A percentile compares a stretch with the other conserved stretches of the same genome.
phyloP scores from a whole-genome alignment of 1,139 yeast genomes.

The Taphrina wiesneri region DNA sequence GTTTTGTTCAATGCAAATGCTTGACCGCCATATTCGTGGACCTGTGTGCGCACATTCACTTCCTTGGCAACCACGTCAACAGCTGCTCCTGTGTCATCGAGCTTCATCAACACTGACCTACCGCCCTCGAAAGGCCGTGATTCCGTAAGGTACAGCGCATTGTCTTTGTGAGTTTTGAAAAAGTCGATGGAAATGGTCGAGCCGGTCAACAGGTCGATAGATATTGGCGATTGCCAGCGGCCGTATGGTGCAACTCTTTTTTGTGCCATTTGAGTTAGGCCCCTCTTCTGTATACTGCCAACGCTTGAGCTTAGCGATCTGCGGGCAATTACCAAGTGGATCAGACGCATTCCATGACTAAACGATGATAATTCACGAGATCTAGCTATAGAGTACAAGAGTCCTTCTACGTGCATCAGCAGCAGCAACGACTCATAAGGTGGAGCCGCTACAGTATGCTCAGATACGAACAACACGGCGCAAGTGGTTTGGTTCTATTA shows the following conservation, averaged over 20 bases:
- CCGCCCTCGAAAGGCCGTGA: slow-evolving; percentile 24
- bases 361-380: no score
- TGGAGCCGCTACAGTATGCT: background rate
- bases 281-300: background rate
- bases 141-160: slow-evolving; percentile 15
- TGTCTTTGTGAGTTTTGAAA: slow-evolving; percentile 3
- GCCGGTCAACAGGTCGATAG: slow-evolving; percentile 25
- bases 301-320: background rate
- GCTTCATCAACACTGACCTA: slow-evolving; percentile 13
- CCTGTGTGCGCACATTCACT: slow-evolving; percentile 19
- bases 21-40: slow-evolving; percentile 30
- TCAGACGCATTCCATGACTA: no score
- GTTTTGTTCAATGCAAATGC: slow-evolving; percentile 3
- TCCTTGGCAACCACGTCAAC: background rate
- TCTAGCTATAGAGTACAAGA: no score
- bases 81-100: background rate
- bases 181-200: slow-evolving; percentile 22
- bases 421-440: background rate
- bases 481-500: background rate
- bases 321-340: background rate
- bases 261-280: background rate
- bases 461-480: background rate
- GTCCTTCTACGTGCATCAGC: no score
- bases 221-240: slow-evolving; percentile 28
- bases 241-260: slow-evolving; percentile 6